Base-by-base conservation (phyloP, 768 basidiomycete genomes). In the Lactarius trivialis region DNA sequence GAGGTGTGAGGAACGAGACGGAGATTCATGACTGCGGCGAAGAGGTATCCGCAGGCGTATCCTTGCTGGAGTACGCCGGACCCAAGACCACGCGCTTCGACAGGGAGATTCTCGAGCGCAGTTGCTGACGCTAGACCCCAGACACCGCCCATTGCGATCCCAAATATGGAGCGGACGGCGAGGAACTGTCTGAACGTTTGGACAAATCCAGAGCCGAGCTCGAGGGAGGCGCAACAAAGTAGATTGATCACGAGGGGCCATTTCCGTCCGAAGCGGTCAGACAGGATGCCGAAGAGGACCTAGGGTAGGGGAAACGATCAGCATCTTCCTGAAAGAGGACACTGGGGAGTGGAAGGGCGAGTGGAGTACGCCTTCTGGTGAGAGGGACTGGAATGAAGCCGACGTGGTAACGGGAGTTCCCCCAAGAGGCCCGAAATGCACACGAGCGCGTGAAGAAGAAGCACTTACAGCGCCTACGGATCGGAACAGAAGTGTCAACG, bases 181-280 rank as follows among this genome's bases (percentile, higher is more conserved):
- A 98, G 82, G 77, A 98, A 98, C 65, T 86, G 78, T 0, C 61
- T 33, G 74, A 83, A 98, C 0, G 85, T 91, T 7, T 85, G 78
- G 43, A 85, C 84, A 73, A 95, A 98, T 21, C 90, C 86, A 1
- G 85, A 84, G 0, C 85, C 89, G 30, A 97, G 82, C 70, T 93
- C 85, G 55, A 97, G 82, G 9, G 81, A 72, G n/a, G 82, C 78
- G 63, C 92, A 82, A 48, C 93, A 69, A 30, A 92, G 49, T 28
- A 95, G 77, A 71, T 93, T 94, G 67, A 70, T 64, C 26, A 96
- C 84, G 7, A 95, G 78, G 7, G 94, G 93, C 93, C 93, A 98
- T 79, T 95, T 96, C 24, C 95, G 82, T 4, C 95, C 95, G 71
- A 79, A 96, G 2, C 95, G 84, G 71, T 97, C 95, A 3, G 89